A percentile compares a stretch with the other conserved stretches of the same genome.
phyloP scores from a whole-genome alignment of 805 yeast species.

The Pichia deserticola region DNA sequence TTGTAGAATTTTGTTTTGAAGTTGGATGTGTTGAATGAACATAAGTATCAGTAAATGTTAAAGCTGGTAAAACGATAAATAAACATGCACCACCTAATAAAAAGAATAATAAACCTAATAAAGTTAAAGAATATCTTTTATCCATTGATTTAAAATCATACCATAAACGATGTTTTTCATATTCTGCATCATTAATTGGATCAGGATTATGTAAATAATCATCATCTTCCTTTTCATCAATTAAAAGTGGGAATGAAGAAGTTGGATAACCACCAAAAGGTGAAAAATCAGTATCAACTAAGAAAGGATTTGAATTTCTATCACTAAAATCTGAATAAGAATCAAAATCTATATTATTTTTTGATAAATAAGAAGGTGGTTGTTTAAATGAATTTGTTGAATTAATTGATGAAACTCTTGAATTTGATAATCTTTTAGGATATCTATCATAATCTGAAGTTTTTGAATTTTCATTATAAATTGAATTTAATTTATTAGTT shows the following conservation, averaged over 20 bases:
- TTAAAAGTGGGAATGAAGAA: constrained; percentile 76
- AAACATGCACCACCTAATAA: constrained; percentile 56
- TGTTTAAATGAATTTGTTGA: constrained; percentile 28
- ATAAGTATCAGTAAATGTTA: constrained; percentile 72
- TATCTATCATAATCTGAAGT: constrained; percentile 60
- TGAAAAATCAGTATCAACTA: constrained; percentile 57
- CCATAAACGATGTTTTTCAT: constrained; percentile 61
- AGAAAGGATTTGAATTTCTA: constrained; percentile 30
- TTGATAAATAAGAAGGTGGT: constrained; percentile 9
- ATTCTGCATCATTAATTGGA: constrained; percentile 83
- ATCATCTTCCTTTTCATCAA: constrained; percentile 92
- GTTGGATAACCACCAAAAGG: constrained; percentile 99
- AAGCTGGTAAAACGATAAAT: constrained; percentile 73
- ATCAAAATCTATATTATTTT: constrained; percentile 5
- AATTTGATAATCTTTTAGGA: constrained; percentile 48
- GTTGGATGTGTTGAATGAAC: constrained; percentile 12
- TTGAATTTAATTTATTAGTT: constrained; percentile 15
- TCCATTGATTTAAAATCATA: constrained; percentile 64
- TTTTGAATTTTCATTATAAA: background rate
- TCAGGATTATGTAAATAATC: constrained; percentile 95
- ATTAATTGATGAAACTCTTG: constrained; percentile 47
- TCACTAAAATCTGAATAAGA: constrained; percentile 17
- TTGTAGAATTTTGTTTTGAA: background rate
- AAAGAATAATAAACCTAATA: constrained; percentile 52
- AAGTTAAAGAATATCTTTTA: constrained; percentile 51